These are phyloP conservation scores for Fomitopsis serialis DNA, from an alignment of 768 basidiomycete species.

Conservation along the genomic window DNA sequence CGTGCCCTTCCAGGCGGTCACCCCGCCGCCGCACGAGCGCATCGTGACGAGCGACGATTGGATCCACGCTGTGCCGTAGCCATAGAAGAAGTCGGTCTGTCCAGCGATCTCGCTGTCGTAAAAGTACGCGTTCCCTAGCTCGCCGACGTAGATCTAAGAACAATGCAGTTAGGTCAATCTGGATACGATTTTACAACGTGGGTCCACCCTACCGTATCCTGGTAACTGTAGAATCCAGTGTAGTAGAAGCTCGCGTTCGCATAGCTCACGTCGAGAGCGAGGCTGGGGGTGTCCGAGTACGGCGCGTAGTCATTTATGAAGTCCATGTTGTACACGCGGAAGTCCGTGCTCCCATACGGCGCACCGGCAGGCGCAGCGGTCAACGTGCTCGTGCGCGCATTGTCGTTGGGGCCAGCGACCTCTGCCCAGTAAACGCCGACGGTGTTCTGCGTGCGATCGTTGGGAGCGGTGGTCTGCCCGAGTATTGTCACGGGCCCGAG, in stretches of 20 bases:
- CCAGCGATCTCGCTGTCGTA: constrained; percentile 60
- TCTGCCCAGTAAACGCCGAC: constrained; percentile 2
- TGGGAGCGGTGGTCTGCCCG: constrained; percentile 40
- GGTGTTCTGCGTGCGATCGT: constrained; percentile 16
- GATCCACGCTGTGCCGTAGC: constrained; percentile 54
- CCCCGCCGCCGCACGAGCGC: constrained; percentile 59
- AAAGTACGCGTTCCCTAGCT: constrained; percentile 52
- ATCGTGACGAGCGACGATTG: constrained; percentile 39
- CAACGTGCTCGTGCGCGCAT: constrained; percentile 54
- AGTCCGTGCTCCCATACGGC: constrained; percentile 49
- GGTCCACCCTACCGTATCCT: constrained; percentile 58
- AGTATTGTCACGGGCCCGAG: constrained; percentile 49
- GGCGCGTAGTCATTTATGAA: constrained; percentile 58
- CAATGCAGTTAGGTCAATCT: background rate
- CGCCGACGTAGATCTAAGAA: constrained; percentile 45
- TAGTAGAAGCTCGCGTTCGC: constrained; percentile 67
- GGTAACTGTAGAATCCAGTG: constrained; percentile 54
- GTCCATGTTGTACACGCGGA: constrained; percentile 63
- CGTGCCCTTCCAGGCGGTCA: constrained; percentile 61
- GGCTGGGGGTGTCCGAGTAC: constrained; percentile 54
- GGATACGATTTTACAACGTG: background rate
- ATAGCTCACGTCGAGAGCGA: constrained; percentile 57
- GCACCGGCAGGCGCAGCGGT: constrained; percentile 47
- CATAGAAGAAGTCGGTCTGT: constrained; percentile 62
- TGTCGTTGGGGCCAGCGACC: constrained; percentile 41